Evolutionary conservation across 2,329 filamentous ascomycete species (phyloP).

Genomic region (Penicillium sp.): DNA sequence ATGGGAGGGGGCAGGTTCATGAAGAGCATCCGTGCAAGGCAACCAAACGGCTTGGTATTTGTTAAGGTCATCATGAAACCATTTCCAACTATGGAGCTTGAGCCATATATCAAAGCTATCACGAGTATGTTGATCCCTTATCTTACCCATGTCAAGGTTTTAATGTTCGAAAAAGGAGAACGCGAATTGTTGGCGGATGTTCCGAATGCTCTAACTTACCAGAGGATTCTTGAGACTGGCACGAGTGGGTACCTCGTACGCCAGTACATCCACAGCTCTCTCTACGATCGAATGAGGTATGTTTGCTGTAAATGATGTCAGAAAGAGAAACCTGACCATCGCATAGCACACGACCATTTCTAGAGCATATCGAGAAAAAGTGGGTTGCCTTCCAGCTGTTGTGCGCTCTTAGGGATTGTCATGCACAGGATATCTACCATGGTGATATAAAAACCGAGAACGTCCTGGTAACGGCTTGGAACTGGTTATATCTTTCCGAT

Average conservation of each 20-base stretch:
- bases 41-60: constrained; percentile 85
- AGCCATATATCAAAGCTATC: constrained; percentile 72
- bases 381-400: constrained; percentile 96
- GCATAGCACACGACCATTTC: constrained; percentile 80
- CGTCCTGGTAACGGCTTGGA: constrained; percentile 95
- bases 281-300: constrained; percentile 83
- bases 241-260: constrained; percentile 89
- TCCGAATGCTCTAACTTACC: constrained; percentile 85
- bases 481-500: constrained; percentile 97
- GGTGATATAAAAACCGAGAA: constrained; percentile 99
- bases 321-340: constrained; percentile 25
- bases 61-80: constrained; percentile 96
- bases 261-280: constrained; percentile 91
- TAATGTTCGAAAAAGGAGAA: constrained; percentile 57
- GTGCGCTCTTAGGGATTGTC: constrained; percentile 87
- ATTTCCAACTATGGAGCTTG: constrained; percentile 74
- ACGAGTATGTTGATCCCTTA: constrained; percentile 55
- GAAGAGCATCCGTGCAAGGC: constrained; percentile 88
- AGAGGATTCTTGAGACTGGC: constrained; percentile 85
- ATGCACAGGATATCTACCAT: constrained; percentile 83
- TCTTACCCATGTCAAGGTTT: neutral
- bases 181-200: constrained; percentile 73
- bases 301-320: neutral
- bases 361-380: constrained; percentile 98
- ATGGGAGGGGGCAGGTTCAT: constrained; percentile 91